A percentile compares a stretch with the other conserved stretches of the same genome.
Evolutionary conservation across 2,329 filamentous ascomycete genomes (phyloP).

Genomic region (Colletotrichum magnum): DNA sequence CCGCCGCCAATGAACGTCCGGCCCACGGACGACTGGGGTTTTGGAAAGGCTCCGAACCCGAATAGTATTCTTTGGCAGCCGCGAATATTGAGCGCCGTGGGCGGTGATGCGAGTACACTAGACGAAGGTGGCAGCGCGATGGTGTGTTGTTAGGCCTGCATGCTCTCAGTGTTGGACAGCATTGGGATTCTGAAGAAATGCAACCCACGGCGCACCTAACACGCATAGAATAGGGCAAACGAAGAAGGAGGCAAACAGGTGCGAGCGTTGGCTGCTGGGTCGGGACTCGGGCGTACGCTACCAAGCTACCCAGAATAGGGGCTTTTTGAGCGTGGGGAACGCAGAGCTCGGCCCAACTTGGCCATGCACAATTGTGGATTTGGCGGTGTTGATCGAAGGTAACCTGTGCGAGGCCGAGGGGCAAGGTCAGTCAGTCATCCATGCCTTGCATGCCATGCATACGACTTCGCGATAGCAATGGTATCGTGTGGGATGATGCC

Average conservation of each 20-base stretch:
- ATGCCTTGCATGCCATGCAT: constrained; percentile 24
- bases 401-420: constrained; percentile 30
- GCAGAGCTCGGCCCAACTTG: constrained; percentile 26
- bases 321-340: constrained; percentile 14
- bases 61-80: neutral
- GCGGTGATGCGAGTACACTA: neutral
- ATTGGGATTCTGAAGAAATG: neutral
- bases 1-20: constrained; percentile 26
- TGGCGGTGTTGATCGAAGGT: constrained; percentile 25
- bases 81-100: neutral
- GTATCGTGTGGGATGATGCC: constrained; percentile 35
- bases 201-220: neutral
- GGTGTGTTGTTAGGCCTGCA: neutral
- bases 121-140: neutral
- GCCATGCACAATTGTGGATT: constrained; percentile 32
- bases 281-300: neutral
- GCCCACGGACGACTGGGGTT: constrained; percentile 20
- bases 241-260: too few species aligned
- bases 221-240: too few species aligned
- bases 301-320: constrained; percentile 16
- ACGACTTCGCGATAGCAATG: constrained; percentile 34
- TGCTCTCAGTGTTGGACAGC: neutral
- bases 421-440: constrained; percentile 14
- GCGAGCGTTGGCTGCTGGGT: too few species aligned
- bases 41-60: constrained; percentile 22